phyloP scores from a whole-genome alignment of 202 grass and related monocot species.

The Setaria viridis region DNA sequence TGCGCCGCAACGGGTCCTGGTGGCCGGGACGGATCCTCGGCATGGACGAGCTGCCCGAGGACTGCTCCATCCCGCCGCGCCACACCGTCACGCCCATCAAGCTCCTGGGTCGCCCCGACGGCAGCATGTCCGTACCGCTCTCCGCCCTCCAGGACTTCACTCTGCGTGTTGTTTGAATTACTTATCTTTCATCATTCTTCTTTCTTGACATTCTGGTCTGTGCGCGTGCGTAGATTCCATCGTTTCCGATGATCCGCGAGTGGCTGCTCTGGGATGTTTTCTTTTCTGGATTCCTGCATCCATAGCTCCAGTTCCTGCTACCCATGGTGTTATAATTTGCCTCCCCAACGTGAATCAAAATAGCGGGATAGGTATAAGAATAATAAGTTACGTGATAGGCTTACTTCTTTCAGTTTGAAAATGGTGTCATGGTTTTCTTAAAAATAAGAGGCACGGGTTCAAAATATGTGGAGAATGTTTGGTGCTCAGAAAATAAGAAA shows the following conservation, averaged over 20 bases:
- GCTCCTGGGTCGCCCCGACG: conserved; percentile 80
- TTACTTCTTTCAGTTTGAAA: conserved; percentile 19
- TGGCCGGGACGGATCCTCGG: conserved; percentile 82
- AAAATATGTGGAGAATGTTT: background rate
- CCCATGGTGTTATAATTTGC: background rate
- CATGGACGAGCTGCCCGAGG: conserved; percentile 59
- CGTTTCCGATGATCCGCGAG: background rate
- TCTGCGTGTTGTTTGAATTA: background rate
- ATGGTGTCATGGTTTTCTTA: background rate
- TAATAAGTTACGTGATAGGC: conserved; percentile 7
- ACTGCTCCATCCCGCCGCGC: conserved; percentile 56
- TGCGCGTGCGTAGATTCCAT: conserved; percentile 35
- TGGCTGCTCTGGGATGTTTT: background rate
- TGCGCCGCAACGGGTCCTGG: conserved; percentile 89
- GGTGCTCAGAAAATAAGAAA: background rate
- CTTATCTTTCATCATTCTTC: background rate
- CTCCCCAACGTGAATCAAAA: too few relatives aligned
- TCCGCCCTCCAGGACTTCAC: background rate
- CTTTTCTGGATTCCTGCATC: background rate
- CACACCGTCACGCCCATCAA: conserved; percentile 84
- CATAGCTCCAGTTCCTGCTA: background rate
- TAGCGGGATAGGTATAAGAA: background rate
- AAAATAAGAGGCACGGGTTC: background rate
- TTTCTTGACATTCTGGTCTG: background rate
- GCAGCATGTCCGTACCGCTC: conserved; percentile 71